A percentile compares a stretch with the other conserved stretches of the same genome.
These are phyloP conservation scores for Kodamaea laetipori DNA, from an alignment of 805 yeast genomes.

Conservation along the genomic window DNA sequence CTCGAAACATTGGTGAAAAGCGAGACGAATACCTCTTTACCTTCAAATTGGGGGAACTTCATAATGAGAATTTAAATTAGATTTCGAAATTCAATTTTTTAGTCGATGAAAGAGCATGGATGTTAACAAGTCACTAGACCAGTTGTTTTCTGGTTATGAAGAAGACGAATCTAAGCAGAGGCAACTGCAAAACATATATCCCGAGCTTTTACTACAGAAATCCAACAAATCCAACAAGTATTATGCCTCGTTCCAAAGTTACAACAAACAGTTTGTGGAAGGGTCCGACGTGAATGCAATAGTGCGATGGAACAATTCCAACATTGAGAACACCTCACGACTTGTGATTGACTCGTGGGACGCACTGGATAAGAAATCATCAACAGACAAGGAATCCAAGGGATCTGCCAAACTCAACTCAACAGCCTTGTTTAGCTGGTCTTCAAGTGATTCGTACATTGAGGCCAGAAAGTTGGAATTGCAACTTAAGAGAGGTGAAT, in stretches of 20 bases:
- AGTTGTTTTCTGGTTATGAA: slow-evolving; percentile 5
- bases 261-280: slow-evolving; percentile 35
- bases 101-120: background rate
- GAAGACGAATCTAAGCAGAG: background rate
- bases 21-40: slow-evolving; percentile 37
- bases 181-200: slow-evolving; percentile 20
- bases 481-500: slow-evolving; percentile 13
- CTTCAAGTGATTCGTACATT: slow-evolving; percentile 43
- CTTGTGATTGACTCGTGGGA: slow-evolving; percentile 28
- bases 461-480: slow-evolving; percentile 33
- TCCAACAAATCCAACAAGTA: slow-evolving; percentile 31
- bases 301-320: slow-evolving; percentile 36
- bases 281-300: slow-evolving; percentile 14
- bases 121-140: slow-evolving; percentile 1
- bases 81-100: background rate
- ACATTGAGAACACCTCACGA: slow-evolving; percentile 24
- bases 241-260: slow-evolving; percentile 36
- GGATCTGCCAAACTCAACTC: slow-evolving; percentile 19
- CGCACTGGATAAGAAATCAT: slow-evolving; percentile 17
- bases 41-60: slow-evolving; percentile 51
- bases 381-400: slow-evolving; percentile 11
- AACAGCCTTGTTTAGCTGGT: slow-evolving; percentile 45
- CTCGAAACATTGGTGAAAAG: slow-evolving; percentile 51
- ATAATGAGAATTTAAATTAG: slow-evolving; percentile 5
- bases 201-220: slow-evolving; percentile 38